Evolutionary conservation across 495 filamentous ascomycete species (phyloP), one percentile per base, ranked within the genome.

Genomic region (Trichocladium uniseriatum): DNA sequence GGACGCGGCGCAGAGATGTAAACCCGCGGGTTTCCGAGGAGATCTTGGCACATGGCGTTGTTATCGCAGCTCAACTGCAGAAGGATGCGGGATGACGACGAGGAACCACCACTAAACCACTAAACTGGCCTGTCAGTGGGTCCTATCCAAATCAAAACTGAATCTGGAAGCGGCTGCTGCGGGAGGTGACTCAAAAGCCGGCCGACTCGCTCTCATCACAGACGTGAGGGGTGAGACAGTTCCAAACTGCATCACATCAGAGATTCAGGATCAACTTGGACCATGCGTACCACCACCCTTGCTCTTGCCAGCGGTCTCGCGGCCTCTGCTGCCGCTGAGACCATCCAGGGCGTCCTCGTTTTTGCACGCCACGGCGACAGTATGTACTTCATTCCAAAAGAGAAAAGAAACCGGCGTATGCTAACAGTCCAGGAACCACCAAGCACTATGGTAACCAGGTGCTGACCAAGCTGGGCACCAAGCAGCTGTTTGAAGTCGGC

Each of bases 261-360:
- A n/a, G n/a, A n/a, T n/a, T n/a, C n/a, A n/a, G n/a, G n/a, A n/a
- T n/a, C n/a, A n/a, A n/a, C n/a, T n/a, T n/a, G n/a, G n/a, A 42
- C 9, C 8, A 42, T 49, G 46, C 29, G 39, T 18, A 36, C 46
- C 1, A 34, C 38, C 14, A 36, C 28, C 6, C 38, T 49, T 3
- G 38, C 38, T 38, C 28, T 42, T 3, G 13, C 19, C 38, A 21
- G 16, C 8, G 46, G 46, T 5, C 28, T 85, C 83, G 54, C 81
- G 80, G 31, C 43, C 48, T 41, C 48, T 9, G 49, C 49, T 14
- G 43, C 42, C 14, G 57, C 51, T 11, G 51, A 60, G 38, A 60
- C 56, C 1, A 28, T 58, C 24, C 46, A 55, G 32, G 56, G 56
- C 21, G 56, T 32, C 31, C 34, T 58, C 2, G 52, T 58, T 28